Evolutionary conservation across 2,329 filamentous ascomycete species (phyloP).

Genomic region (Clarireedia hainanense): DNA sequence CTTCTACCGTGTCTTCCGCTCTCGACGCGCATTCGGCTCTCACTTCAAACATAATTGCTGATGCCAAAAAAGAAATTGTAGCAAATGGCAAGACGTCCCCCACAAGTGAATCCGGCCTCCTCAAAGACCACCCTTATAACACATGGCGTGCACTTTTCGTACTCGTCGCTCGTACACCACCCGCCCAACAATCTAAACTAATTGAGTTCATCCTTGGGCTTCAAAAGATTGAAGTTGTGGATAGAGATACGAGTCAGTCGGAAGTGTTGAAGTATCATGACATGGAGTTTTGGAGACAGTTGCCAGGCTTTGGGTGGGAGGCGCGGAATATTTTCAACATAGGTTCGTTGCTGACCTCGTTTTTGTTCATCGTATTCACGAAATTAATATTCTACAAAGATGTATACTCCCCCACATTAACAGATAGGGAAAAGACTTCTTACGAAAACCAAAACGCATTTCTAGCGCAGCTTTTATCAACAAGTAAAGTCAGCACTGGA

Average conservation of each 20-base stretch:
- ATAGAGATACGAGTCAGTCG: background rate
- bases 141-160: background rate
- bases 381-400: background rate
- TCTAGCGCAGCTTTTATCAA: background rate
- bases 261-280: background rate
- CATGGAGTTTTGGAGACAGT: background rate
- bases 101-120: background rate
- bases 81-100: background rate
- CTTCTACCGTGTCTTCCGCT: background rate
- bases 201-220: background rate
- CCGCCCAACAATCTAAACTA: background rate
- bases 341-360: background rate
- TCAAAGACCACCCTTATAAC: background rate
- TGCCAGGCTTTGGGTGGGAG: background rate
- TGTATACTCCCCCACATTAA: background rate
- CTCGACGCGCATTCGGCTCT: background rate
- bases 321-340: background rate
- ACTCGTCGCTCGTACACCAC: background rate
- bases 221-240: background rate
- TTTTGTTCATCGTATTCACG: background rate
- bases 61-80: background rate
- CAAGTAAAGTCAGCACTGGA: background rate
- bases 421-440: background rate
- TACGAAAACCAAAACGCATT: background rate
- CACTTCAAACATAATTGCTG: background rate